A percentile compares a stretch with the other conserved stretches of the same genome.
Evolutionary conservation across 2,329 filamentous ascomycete species (phyloP).

Genomic region (Mollisia scopiformis): DNA sequence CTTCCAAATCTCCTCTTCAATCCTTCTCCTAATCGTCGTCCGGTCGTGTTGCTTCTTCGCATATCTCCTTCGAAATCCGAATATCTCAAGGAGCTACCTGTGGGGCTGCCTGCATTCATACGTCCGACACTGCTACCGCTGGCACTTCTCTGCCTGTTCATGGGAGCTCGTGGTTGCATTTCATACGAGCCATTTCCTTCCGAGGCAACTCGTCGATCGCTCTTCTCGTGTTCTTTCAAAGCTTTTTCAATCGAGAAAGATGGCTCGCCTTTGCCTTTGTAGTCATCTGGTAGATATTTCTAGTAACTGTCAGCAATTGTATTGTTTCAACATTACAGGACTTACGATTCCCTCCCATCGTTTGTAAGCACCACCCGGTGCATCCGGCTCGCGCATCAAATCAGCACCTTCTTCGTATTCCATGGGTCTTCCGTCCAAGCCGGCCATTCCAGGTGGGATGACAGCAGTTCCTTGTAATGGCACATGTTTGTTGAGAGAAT

Average conservation of each 20-base stretch:
- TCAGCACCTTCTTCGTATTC: slow-evolving; percentile 85
- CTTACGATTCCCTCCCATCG: slow-evolving; percentile 75
- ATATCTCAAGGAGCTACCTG: slow-evolving; percentile 12
- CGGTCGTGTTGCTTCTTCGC: slow-evolving; percentile 40
- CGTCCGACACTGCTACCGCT: slow-evolving; percentile 37
- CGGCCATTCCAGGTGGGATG: slow-evolving; percentile 73
- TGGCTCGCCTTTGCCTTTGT: slow-evolving; percentile 83
- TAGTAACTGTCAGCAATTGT: slow-evolving; percentile 32
- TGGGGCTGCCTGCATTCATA: neutral
- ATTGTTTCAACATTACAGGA: slow-evolving; percentile 23
- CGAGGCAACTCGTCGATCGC: slow-evolving; percentile 30
- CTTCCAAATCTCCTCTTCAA: slow-evolving; percentile 58
- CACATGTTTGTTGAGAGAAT: slow-evolving; percentile 72
- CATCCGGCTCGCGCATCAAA: slow-evolving; percentile 74
- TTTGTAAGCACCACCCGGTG: slow-evolving; percentile 74
- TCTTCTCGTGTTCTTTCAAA: slow-evolving; percentile 59
- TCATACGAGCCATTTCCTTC: slow-evolving; percentile 48
- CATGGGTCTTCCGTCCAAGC: slow-evolving; percentile 71
- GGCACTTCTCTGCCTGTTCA: slow-evolving; percentile 47
- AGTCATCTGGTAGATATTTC: slow-evolving; percentile 74
- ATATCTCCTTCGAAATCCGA: slow-evolving; percentile 21
- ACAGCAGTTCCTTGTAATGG: slow-evolving; percentile 80
- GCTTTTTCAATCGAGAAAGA: slow-evolving; percentile 71
- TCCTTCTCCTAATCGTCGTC: slow-evolving; percentile 49
- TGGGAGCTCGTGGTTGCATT: slow-evolving; percentile 45